phyloP scores from a whole-genome alignment of 441 rosid species.

The Gossypium gossypioides region DNA sequence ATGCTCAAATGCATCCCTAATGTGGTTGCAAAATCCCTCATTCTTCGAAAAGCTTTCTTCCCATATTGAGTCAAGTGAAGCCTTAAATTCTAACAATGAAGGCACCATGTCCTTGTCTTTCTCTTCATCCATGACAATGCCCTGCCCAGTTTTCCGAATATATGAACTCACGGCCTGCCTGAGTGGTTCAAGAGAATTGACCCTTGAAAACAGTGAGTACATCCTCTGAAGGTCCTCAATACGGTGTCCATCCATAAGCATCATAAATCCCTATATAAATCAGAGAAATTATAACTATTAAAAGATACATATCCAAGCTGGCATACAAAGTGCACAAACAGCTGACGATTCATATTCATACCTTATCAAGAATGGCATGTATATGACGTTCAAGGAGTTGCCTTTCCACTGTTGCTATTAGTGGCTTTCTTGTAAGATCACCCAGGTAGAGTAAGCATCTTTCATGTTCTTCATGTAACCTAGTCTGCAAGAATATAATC shows the following conservation, averaged over 20 bases:
- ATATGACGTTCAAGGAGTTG: slow-evolving; percentile 88
- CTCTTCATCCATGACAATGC: slow-evolving; percentile 89
- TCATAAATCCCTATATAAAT: slow-evolving; percentile 64
- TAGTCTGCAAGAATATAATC: slow-evolving; percentile 39
- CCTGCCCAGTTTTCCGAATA: slow-evolving; percentile 75
- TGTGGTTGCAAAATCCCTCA: slow-evolving; percentile 74
- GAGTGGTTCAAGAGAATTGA: slow-evolving; percentile 71
- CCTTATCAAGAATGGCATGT: slow-evolving; percentile 89
- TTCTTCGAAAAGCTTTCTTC: slow-evolving; percentile 90
- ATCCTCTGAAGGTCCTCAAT: slow-evolving; percentile 80
- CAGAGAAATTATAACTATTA: slow-evolving; percentile 11
- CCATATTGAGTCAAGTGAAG: slow-evolving; percentile 77
- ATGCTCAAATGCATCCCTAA: slow-evolving; percentile 93
- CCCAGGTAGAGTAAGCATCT: slow-evolving; percentile 86
- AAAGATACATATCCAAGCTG: slow-evolving; percentile 10
- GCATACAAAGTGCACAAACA: slow-evolving; percentile 1
- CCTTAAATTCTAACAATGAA: slow-evolving; percentile 77
- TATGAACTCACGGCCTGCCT: slow-evolving; percentile 74
- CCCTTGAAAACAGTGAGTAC: slow-evolving; percentile 66
- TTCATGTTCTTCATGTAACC: slow-evolving; percentile 96
- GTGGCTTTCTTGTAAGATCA: slow-evolving; percentile 73
- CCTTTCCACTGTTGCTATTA: slow-evolving; percentile 76
- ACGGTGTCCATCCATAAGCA: slow-evolving; percentile 91
- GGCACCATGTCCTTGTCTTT: slow-evolving; percentile 96
- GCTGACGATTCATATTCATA: slow-evolving; percentile 19